Percentiles rank a stretch among this genome's conserved stretches.
phyloP scores from a whole-genome alignment of 257 asterid genomes.

The Gentiana straminea region DNA sequence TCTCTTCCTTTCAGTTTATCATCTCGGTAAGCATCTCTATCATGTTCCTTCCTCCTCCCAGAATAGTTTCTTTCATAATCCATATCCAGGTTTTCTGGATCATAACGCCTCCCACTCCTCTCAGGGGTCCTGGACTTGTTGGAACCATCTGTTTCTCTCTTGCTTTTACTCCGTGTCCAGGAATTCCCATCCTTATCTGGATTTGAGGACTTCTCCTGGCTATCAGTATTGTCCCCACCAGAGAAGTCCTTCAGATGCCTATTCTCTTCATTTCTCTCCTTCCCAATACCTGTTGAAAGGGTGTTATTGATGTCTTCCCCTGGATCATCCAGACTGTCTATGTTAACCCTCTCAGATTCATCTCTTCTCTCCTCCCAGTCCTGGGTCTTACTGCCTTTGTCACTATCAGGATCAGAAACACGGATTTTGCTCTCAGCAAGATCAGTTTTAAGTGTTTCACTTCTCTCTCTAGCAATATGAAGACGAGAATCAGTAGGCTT shows the following conservation, averaged over 20 bases:
- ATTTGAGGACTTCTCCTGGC: conserved; percentile 34
- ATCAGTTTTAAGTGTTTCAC: conserved; percentile 28
- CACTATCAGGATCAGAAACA: conserved; percentile 30
- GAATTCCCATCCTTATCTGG: conserved; percentile 44
- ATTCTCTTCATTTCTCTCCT: conserved; percentile 49
- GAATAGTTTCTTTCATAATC: conserved; percentile 48
- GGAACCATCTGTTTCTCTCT: conserved; percentile 47
- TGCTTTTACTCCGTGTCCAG: conserved; percentile 45
- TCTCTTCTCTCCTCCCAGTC: conserved; percentile 50
- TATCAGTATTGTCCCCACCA: conserved; percentile 31
- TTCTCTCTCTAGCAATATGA: conserved; percentile 38
- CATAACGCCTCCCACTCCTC: conserved; percentile 50
- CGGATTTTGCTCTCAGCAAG: conserved; percentile 18
- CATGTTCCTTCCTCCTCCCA: conserved; percentile 64
- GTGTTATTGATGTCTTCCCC: conserved; percentile 42
- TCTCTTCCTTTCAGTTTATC: conserved; percentile 74
- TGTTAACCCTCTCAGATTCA: conserved; percentile 49
- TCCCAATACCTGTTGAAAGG: conserved; percentile 22
- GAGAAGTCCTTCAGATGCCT: conserved; percentile 30
- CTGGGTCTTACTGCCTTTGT: conserved; percentile 28
- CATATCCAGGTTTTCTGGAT: conserved; percentile 47
- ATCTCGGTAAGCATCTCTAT: conserved; percentile 64
- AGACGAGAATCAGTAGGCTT: conserved; percentile 31
- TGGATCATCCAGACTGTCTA: conserved; percentile 40
- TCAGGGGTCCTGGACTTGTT: conserved; percentile 54